Conservation (phyloP, 345 rosid genomes). For the Pseudoturritis turrita region DNA sequence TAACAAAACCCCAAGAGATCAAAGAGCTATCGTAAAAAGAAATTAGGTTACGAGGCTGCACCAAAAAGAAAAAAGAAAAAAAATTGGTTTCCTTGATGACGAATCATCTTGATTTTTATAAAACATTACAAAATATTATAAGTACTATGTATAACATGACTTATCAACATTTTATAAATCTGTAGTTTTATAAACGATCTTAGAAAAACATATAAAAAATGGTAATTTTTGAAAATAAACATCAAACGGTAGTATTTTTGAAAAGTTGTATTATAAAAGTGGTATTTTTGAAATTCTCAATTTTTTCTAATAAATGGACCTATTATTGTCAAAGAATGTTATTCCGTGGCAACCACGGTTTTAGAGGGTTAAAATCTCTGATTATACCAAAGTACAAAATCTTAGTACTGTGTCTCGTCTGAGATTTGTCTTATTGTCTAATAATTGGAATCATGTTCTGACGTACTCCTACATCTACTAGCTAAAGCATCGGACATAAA, state of each 20-base stretch:
- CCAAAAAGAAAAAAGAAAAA: too few relatives aligned
- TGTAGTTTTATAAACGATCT: too few relatives aligned
- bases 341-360: slow-evolving; percentile 23
- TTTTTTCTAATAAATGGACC: not conserved
- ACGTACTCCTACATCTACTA: slow-evolving; percentile 25
- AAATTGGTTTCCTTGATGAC: not conserved
- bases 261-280: too few relatives aligned
- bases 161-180: too few relatives aligned
- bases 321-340: slow-evolving; percentile 17
- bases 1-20: slow-evolving; percentile 14
- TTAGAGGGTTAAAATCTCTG: not conserved
- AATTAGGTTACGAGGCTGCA: not conserved
- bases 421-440: slow-evolving; percentile 18
- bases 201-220: too few relatives aligned
- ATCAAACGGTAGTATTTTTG: too few relatives aligned
- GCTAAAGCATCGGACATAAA: slow-evolving; percentile 4
- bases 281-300: too few relatives aligned
- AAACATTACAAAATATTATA: too few relatives aligned
- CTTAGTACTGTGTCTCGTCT: slow-evolving; percentile 21
- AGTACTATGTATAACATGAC: too few relatives aligned
- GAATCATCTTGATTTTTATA: not conserved
- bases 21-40: not conserved
- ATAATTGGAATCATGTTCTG: slow-evolving; percentile 30
- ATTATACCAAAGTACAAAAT: slow-evolving; percentile 24
- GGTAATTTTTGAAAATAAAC: too few relatives aligned